These are phyloP conservation scores for Orbilia ellipsospora DNA, from an alignment of 2,329 filamentous ascomycete species.

Conservation along the genomic window DNA sequence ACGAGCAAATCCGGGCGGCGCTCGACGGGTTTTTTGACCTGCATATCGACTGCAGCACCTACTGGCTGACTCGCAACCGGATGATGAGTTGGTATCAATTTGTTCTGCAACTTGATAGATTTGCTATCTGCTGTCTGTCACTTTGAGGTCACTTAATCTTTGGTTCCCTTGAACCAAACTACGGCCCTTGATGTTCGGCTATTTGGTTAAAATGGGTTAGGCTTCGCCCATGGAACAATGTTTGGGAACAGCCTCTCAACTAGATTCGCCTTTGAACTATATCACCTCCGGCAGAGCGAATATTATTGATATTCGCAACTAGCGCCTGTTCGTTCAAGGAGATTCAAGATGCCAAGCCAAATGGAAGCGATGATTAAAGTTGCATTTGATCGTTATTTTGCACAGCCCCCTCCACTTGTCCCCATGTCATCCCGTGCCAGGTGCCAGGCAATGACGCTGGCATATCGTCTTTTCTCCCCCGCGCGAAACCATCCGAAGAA, in stretches of 20 bases:
- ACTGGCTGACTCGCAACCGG: no score
- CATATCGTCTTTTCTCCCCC: conserved; percentile 12
- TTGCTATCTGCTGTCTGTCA: conserved; percentile 35
- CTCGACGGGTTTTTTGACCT: neutral
- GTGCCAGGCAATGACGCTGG: neutral
- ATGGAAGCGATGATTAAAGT: conserved; percentile 26
- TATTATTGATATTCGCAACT: no score
- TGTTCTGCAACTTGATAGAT: conserved; percentile 30
- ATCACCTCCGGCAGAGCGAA: no score
- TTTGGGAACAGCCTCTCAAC: conserved; percentile 3
- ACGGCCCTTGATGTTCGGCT: conserved; percentile 37
- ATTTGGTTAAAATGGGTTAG: conserved; percentile 55
- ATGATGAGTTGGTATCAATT: no score
- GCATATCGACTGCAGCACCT: neutral
- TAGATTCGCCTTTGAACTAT: neutral
- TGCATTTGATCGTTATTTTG: conserved; percentile 39
- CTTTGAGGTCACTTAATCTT: neutral
- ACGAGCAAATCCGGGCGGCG: neutral
- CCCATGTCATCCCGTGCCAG: conserved; percentile 14
- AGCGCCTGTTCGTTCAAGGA: conserved; percentile 14
- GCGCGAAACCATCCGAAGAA: conserved; percentile 5
- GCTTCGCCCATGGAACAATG: conserved; percentile 31
- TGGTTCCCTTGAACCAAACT: neutral
- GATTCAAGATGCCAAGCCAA: neutral
- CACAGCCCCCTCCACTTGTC: conserved; percentile 48